Evolutionary conservation across 257 asterid genomes (phyloP).

Genomic region (Paraleonurus japonicus): DNA sequence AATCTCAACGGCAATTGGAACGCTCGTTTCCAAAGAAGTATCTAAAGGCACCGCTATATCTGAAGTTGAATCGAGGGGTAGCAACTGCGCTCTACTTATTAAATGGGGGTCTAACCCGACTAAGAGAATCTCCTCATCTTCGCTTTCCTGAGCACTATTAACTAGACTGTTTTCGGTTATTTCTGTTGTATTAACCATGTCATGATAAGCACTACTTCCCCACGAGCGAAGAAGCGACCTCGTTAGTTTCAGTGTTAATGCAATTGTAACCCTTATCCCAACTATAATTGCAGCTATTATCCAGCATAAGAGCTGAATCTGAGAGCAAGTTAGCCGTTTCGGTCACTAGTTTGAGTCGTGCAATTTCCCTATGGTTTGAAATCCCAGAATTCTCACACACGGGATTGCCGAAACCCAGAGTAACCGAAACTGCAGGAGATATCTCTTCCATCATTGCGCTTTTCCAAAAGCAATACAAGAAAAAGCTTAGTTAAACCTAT

Average conservation of each 20-base stretch:
- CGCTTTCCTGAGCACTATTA: slow-evolving; percentile 34
- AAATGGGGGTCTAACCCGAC: slow-evolving; percentile 34
- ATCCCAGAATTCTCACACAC: slow-evolving; percentile 53
- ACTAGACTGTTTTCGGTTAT: slow-evolving; percentile 25
- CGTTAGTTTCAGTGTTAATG: slow-evolving; percentile 24
- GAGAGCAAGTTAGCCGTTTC: slow-evolving; percentile 69
- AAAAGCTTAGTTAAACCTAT: slow-evolving; percentile 2
- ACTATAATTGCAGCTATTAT: slow-evolving; percentile 31
- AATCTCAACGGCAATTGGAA: slow-evolving; percentile 83
- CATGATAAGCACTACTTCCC: slow-evolving; percentile 26
- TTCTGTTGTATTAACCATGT: slow-evolving; percentile 12
- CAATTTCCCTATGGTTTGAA: slow-evolving; percentile 58
- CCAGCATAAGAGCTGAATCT: slow-evolving; percentile 45
- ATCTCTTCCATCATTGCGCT: slow-evolving; percentile 74
- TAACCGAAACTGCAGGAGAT: slow-evolving; percentile 67
- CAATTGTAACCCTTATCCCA: slow-evolving; percentile 36
- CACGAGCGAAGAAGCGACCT: slow-evolving; percentile 20
- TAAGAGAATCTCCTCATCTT: slow-evolving; percentile 51
- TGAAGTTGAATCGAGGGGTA: slow-evolving; percentile 42
- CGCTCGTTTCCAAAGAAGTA: slow-evolving; percentile 36
- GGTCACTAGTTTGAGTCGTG: slow-evolving; percentile 64
- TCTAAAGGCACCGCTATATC: slow-evolving; percentile 47
- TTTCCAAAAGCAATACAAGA: slow-evolving; percentile 1
- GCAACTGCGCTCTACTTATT: slow-evolving; percentile 40
- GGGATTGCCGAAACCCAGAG: slow-evolving; percentile 58